Conservation (phyloP, 2,329 filamentous ascomycete species). For the Penicillium sp. region DNA sequence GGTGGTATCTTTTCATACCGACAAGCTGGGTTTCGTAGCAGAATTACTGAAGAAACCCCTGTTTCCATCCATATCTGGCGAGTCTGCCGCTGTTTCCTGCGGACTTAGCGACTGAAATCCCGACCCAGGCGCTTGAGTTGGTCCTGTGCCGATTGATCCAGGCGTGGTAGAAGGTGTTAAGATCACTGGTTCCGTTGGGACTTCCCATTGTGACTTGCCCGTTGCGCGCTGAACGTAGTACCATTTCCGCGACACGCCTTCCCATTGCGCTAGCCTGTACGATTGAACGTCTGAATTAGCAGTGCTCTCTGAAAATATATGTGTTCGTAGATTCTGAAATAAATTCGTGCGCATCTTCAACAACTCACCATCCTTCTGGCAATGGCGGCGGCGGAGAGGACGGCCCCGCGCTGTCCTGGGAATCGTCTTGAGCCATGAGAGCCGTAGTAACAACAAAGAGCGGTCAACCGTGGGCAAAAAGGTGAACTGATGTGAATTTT, state of each 20-base stretch:
- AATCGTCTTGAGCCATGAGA: conserved; percentile 26
- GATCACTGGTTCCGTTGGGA: conserved; percentile 37
- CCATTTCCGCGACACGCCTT: conserved; percentile 34
- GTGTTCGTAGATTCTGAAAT: neutral
- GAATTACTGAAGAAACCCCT: conserved; percentile 9
- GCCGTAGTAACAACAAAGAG: neutral
- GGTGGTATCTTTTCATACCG: conserved; percentile 24
- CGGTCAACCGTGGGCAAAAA: neutral
- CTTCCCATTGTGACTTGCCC: conserved; percentile 37
- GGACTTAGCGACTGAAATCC: conserved; percentile 23
- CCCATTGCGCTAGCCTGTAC: conserved; percentile 38
- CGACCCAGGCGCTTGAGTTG: conserved; percentile 23
- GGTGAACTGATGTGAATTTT: neutral
- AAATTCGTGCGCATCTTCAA: neutral
- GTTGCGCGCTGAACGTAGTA: conserved; percentile 39
- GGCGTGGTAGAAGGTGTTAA: conserved; percentile 33
- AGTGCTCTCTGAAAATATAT: neutral
- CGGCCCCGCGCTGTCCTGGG: conserved; percentile 36
- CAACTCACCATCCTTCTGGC: conserved; percentile 37
- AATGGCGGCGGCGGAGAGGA: conserved; percentile 34
- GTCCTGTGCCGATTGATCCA: conserved; percentile 24
- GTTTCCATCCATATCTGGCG: conserved; percentile 1
- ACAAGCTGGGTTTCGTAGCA: conserved; percentile 20
- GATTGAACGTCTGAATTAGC: neutral
- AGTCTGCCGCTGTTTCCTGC: conserved; percentile 9